Evolutionary conservation across 495 filamentous ascomycete species (phyloP).

Genomic region (Tuber brumale): DNA sequence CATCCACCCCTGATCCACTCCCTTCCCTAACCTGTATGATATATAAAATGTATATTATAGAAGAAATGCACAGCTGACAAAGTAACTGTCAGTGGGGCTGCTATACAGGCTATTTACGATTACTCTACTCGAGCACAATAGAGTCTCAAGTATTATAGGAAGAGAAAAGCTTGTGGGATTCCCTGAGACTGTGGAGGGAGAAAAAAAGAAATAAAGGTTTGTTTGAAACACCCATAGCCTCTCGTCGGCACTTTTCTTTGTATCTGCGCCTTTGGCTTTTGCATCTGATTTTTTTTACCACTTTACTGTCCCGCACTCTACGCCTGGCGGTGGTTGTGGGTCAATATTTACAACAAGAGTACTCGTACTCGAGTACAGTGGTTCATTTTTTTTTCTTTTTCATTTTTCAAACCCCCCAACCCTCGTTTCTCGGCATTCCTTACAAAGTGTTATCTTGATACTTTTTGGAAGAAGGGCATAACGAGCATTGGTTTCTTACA

Average conservation of each 20-base stretch:
- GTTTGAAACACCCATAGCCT: background rate
- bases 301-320: background rate
- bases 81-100: background rate
- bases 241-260: background rate
- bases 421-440: background rate
- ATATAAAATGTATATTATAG: background rate
- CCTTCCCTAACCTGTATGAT: background rate
- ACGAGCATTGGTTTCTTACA: background rate
- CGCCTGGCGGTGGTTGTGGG: background rate
- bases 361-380: too few relatives aligned
- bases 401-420: background rate
- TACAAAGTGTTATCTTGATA: background rate
- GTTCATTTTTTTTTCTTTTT: background rate
- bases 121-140: background rate
- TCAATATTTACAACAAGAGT: background rate
- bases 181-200: background rate
- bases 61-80: background rate
- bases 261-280: background rate
- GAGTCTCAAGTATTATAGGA: background rate
- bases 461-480: slow-evolving; percentile 1
- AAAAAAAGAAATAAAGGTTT: background rate
- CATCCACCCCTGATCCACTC: background rate
- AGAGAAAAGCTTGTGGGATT: background rate
- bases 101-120: background rate
- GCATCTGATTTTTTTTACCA: background rate